Evolutionary conservation across 116 monocot species (phyloP), one percentile per base, ranked within the genome.

Genomic region (Iris pallida): DNA sequence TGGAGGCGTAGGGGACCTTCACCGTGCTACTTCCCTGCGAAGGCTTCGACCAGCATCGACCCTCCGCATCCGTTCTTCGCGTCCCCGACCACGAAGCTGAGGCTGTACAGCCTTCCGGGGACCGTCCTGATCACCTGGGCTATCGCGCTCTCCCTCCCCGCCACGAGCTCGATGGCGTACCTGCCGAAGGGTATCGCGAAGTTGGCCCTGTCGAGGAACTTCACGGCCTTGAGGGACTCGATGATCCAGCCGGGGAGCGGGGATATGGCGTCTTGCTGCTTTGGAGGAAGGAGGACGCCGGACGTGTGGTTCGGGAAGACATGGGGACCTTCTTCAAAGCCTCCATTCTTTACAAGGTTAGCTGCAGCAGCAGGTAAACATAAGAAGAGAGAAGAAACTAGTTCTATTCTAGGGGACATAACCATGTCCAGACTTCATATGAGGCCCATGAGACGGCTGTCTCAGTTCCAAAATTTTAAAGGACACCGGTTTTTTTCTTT

Each of bases 181-280:
- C 46, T 48, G 5, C 89, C 96, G 0, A 42, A 72, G 0, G 96
- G 92, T 0, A 96, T 81, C 0, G 66, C 51, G 73, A 89, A 92
- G 42, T 92, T 89, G 12, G 72, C 65, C 0, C 82, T 66, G 75
- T 96, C 89, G 9, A 96, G 53, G 77, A 87, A 89, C 14, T 71
- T 78, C 14, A 92, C 82, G 5, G 96, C 96, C 71, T 92, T 96
- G 47, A 96, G 92, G 58, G 96, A 96, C 65, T 96, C 92, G n/a
- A 96, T 78, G 71, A 96, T 88, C 97, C 97, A 97, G 5, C 97
- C 97, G 0, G 92, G 87, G 16, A 96, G 82, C 4, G 90, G 89
- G 7, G 92, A 89, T 5, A 72, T 69, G 8, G 16, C 16, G 52
- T 90, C 92, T 42, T 83, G 58, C 68, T 89, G 87, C 61, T 85